Percentiles rank a stretch among this genome's conserved stretches.
These are phyloP conservation scores for Wickerhamiella dianesei DNA, from an alignment of 805 yeast genomes.

Conservation along the genomic window DNA sequence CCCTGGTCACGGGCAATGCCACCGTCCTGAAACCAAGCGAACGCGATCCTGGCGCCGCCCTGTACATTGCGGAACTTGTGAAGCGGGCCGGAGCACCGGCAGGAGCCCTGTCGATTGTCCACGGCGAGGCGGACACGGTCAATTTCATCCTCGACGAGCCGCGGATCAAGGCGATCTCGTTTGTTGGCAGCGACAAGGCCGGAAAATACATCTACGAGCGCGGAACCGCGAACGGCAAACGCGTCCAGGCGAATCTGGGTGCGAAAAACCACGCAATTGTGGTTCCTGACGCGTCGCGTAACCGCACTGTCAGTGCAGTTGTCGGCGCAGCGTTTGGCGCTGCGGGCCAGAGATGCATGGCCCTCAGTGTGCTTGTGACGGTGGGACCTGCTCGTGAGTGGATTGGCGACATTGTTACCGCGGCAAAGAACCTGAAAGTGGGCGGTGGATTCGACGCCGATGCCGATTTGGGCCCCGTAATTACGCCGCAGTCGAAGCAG, in stretches of 20 bases:
- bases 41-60: slow-evolving; percentile 70
- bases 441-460: slow-evolving; percentile 51
- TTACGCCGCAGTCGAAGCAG: slow-evolving; percentile 43
- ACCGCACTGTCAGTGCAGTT: slow-evolving; percentile 48
- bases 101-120: slow-evolving; percentile 59
- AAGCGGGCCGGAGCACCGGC: slow-evolving; percentile 64
- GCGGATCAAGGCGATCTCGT: slow-evolving; percentile 60
- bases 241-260: slow-evolving; percentile 67
- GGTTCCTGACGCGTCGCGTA: slow-evolving; percentile 58
- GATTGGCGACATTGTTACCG: slow-evolving; percentile 44
- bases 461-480: slow-evolving; percentile 63
- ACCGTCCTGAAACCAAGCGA: slow-evolving; percentile 58
- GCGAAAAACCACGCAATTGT: slow-evolving; percentile 69
- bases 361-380: slow-evolving; percentile 57
- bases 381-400: slow-evolving; percentile 55
- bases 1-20: slow-evolving; percentile 60
- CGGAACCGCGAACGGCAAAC: slow-evolving; percentile 54
- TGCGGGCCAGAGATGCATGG: slow-evolving; percentile 78
- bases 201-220: slow-evolving; percentile 58
- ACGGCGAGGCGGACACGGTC: slow-evolving; percentile 61
- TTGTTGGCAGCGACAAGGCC: slow-evolving; percentile 69
- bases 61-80: slow-evolving; percentile 58
- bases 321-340: slow-evolving; percentile 73
- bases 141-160: slow-evolving; percentile 59
- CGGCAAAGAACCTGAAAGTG: slow-evolving; percentile 43